Evolutionary conservation across 129 eudicot genomes (phyloP), one percentile per base, ranked within the genome.

Genomic region (Erigeron canadensis): DNA sequence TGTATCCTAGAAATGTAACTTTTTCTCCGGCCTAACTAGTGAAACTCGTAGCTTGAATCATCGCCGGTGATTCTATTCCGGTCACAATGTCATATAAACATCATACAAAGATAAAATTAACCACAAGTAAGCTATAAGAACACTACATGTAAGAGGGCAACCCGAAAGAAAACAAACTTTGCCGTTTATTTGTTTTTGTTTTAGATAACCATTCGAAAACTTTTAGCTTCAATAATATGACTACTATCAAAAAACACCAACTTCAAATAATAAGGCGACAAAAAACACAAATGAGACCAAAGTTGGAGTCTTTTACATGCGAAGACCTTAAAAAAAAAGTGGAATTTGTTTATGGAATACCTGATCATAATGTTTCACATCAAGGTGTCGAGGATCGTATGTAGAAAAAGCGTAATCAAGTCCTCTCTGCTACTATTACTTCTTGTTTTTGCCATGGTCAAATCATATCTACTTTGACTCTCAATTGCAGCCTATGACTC

Each of bases 331-430:
- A 21, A 57, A 59, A 67, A 50, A 0, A 43, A 16, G 17, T 12
- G 43, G 11, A 42, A 23, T 44, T 61, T 54, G 70, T 50, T 70
- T 16, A 56, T 57, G 58, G 61, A 45, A 47, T 84, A 87, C 93
- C 93, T 87, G 85, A 79, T 76, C 62, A 19, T 48, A 50, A 50
- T 72, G 74, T 66, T 80, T 82, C 53, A 67, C 44, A 45, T 46
- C 51, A 67, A 69, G 70, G 56, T 80, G 75, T 40, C 77, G 64
- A 78, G 81, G 72, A 58, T 78, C 78, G 63, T 78, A 59, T 7
- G 86, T 68, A 34, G 81, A 76, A 55, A 84, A 66, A n/a, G 65
- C 79, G 42, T 78, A 48, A 81, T 75, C 44, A 58, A 39, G 58
- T 77, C 77, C 60, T 80, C 85, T 71, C 56, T 75, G n/a, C n/a